Percentiles rank a stretch among this genome's conserved stretches.
These are phyloP conservation scores for Aspergillus sp. DNA, from an alignment of 2,329 filamentous ascomycete genomes.

Conservation along the genomic window DNA sequence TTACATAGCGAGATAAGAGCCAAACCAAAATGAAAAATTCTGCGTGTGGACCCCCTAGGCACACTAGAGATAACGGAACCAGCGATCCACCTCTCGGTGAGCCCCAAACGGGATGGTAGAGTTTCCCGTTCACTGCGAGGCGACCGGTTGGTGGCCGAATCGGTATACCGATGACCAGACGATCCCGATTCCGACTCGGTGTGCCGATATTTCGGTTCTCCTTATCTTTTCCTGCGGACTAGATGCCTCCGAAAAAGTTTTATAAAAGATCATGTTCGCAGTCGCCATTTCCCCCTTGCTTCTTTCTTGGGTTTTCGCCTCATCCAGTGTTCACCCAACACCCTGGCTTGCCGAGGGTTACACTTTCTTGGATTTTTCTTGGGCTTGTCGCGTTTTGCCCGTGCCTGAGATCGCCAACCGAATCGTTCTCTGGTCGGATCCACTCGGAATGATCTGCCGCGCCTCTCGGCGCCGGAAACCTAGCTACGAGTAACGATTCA, in stretches of 20 bases:
- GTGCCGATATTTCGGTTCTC: background rate
- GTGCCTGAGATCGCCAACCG: background rate
- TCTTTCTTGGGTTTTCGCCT: background rate
- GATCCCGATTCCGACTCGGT: constrained; percentile 1
- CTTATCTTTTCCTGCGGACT: background rate
- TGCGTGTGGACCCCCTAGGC: background rate
- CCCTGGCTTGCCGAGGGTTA: background rate
- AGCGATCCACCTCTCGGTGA: constrained; percentile 11
- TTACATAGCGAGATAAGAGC: background rate
- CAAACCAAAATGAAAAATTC: background rate
- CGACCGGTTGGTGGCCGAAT: background rate
- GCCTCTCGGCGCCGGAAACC: background rate
- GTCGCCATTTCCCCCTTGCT: background rate
- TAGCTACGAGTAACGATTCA: background rate
- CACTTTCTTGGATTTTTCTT: background rate
- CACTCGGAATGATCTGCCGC: background rate
- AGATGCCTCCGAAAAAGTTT: background rate
- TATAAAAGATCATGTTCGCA: background rate
- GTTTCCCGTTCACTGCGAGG: background rate
- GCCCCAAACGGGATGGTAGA: constrained; percentile 10
- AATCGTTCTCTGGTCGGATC: background rate
- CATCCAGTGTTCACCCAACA: background rate
- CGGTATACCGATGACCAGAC: constrained; percentile 2
- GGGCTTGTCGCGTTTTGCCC: background rate
- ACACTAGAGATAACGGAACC: background rate